These are phyloP conservation scores for Canariomyces notabilis DNA, from an alignment of 2,329 filamentous ascomycete species.

Conservation along the genomic window DNA sequence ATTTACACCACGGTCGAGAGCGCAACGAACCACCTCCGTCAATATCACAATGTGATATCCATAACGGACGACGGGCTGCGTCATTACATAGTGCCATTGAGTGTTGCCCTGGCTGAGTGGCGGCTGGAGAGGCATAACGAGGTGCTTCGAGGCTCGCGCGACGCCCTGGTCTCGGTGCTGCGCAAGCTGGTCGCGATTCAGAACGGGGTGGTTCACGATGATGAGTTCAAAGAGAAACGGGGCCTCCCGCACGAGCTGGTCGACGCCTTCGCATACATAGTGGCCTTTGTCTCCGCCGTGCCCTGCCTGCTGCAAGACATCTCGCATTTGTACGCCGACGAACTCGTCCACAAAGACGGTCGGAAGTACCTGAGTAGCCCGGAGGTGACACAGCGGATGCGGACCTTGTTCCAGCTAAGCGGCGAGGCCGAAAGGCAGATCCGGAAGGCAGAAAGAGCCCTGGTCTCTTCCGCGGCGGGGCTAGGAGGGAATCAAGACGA, in stretches of 20 bases:
- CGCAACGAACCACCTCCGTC: background rate
- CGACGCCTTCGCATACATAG: background rate
- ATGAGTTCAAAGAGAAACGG: background rate
- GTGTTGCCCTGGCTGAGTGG: background rate
- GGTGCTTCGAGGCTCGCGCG: background rate
- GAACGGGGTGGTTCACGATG: background rate
- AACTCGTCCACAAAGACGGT: too few species aligned
- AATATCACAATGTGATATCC: background rate
- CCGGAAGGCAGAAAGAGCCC: too few species aligned
- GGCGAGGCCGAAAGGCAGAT: too few species aligned
- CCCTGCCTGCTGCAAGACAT: background rate
- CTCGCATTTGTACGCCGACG: background rate
- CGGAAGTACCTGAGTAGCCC: too few species aligned
- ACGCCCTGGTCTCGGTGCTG: background rate
- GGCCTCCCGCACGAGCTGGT: background rate
- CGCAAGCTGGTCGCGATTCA: background rate
- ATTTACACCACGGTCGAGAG: too few species aligned
- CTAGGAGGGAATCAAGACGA: background rate
- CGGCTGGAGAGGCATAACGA: too few species aligned
- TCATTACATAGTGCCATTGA: background rate
- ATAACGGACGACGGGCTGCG: too few species aligned
- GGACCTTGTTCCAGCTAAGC: too few species aligned
- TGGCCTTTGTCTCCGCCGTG: background rate
- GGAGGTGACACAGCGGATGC: too few species aligned
- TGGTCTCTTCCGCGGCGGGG: too few species aligned